Percentiles rank a stretch among this genome's conserved stretches.
These are phyloP conservation scores for Nothophytophthora sp. DNA, from an alignment of 352 stramenopile species.

Conservation along the genomic window DNA sequence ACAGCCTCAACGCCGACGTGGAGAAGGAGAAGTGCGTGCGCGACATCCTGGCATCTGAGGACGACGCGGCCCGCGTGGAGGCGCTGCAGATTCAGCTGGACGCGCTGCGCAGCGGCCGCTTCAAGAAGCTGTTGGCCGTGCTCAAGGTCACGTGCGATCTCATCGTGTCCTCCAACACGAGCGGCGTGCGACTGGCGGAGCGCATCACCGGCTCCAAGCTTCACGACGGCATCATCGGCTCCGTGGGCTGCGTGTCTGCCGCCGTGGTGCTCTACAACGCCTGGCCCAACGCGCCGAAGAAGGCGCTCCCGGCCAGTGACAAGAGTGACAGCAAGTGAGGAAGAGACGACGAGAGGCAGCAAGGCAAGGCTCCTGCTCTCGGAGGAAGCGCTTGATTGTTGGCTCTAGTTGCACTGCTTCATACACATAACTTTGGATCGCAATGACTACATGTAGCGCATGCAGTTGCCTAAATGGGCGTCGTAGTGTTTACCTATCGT, in stretches of 20 bases:
- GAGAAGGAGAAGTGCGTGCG: constrained; percentile 82
- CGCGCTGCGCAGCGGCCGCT: constrained; percentile 49
- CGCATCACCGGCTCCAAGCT: constrained; percentile 79
- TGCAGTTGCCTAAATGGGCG: too few relatives aligned
- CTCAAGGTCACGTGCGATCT: constrained; percentile 88
- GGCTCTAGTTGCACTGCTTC: too few relatives aligned
- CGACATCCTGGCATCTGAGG: constrained; percentile 73
- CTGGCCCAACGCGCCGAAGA: constrained; percentile 59
- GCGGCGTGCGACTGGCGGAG: constrained; percentile 72
- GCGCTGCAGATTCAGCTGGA: constrained; percentile 64
- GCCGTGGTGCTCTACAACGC: constrained; percentile 85
- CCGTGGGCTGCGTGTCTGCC: constrained; percentile 78
- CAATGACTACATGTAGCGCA: too few relatives aligned
- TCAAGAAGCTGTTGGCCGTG: constrained; percentile 83
- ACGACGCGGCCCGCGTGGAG: constrained; percentile 55
- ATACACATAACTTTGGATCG: too few relatives aligned
- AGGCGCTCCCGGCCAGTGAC: constrained; percentile 15
- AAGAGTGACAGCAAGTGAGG: constrained; percentile 14
- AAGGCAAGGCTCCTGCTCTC: constrained; percentile 1
- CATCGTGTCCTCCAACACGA: constrained; percentile 87
- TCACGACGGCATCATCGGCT: constrained; percentile 84
- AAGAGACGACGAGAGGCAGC: too few relatives aligned
- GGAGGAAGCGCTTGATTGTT: too few relatives aligned
- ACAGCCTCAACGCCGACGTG: constrained; percentile 73
- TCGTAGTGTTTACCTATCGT: too few relatives aligned